A percentile compares a stretch with the other conserved stretches of the same genome.
phyloP scores from a whole-genome alignment of 352 stramenopile genomes.

The Phytopythium vexans region DNA sequence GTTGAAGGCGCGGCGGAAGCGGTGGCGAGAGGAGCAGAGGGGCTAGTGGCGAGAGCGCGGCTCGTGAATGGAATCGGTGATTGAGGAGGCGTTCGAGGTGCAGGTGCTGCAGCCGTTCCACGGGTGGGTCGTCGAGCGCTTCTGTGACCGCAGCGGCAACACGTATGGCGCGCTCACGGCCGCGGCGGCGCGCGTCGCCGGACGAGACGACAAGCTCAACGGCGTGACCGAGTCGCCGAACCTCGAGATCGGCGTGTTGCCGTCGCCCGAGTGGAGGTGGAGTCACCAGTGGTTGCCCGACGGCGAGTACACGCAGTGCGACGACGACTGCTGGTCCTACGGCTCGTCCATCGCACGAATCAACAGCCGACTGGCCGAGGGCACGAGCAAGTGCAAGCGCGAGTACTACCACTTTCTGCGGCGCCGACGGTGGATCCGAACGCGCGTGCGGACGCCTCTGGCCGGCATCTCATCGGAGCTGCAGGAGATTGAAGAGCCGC shows the following conservation, averaged over 20 bases:
- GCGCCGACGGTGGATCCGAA: slow-evolving; percentile 75
- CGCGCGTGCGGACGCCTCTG: slow-evolving; percentile 57
- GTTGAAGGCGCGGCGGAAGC: no score
- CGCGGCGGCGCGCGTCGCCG: slow-evolving; percentile 32
- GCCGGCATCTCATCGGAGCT: neutral
- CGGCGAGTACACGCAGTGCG: slow-evolving; percentile 74
- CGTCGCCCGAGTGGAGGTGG: slow-evolving; percentile 78
- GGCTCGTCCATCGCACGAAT: slow-evolving; percentile 80
- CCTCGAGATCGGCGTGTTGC: slow-evolving; percentile 65
- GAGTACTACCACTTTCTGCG: slow-evolving; percentile 82
- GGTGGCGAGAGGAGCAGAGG: neutral
- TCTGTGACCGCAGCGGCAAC: slow-evolving; percentile 78
- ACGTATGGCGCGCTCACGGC: slow-evolving; percentile 56
- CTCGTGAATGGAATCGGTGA: slow-evolving; percentile 52
- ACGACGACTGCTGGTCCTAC: slow-evolving; percentile 85
- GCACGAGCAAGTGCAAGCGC: slow-evolving; percentile 69
- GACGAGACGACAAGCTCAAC: slow-evolving; percentile 56
- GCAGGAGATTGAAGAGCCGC: neutral
- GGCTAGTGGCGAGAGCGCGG: neutral
- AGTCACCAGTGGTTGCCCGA: slow-evolving; percentile 74
- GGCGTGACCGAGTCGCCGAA: slow-evolving; percentile 21
- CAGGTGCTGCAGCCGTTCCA: slow-evolving; percentile 81
- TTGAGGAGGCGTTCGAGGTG: slow-evolving; percentile 86
- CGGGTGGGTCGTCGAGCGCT: slow-evolving; percentile 74
- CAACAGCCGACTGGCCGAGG: slow-evolving; percentile 74